Evolutionary conservation across 345 rosid species (phyloP).

Genomic region (Rhizophora apiculata): DNA sequence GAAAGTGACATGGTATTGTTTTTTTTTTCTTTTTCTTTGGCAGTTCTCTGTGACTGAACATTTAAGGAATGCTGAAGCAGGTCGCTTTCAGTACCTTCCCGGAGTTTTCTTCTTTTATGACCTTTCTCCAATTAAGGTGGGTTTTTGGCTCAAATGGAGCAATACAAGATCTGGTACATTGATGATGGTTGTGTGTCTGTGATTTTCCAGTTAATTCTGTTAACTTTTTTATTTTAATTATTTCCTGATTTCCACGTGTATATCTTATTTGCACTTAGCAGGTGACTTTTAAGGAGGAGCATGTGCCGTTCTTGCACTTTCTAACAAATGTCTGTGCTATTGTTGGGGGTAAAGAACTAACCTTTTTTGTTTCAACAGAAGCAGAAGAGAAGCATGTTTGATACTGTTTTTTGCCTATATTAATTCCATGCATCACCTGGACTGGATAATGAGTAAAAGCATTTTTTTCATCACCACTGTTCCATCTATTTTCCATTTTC

Average conservation of each 20-base stretch:
- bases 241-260: background rate
- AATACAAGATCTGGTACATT: background rate
- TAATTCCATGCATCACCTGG: too few relatives aligned
- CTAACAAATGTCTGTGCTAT: constrained; percentile 89
- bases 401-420: background rate
- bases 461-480: too few relatives aligned
- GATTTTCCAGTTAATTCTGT: background rate
- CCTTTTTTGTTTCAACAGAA: background rate
- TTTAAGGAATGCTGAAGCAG: constrained; percentile 58
- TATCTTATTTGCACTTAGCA: constrained; percentile 27
- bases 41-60: constrained; percentile 98
- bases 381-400: background rate
- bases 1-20: constrained; percentile 14
- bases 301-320: constrained; percentile 88
- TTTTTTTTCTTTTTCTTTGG: constrained; percentile 9
- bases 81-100: constrained; percentile 65
- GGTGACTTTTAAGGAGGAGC: constrained; percentile 83
- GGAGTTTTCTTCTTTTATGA: constrained; percentile 98
- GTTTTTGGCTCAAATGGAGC: background rate
- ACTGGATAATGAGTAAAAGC: too few relatives aligned
- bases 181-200: background rate
- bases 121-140: constrained; percentile 96
- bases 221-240: background rate
- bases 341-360: constrained; percentile 69
- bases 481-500: too few relatives aligned